phyloP scores from a whole-genome alignment of 169 alveolate species.

The Plasmodium gonderi region DNA sequence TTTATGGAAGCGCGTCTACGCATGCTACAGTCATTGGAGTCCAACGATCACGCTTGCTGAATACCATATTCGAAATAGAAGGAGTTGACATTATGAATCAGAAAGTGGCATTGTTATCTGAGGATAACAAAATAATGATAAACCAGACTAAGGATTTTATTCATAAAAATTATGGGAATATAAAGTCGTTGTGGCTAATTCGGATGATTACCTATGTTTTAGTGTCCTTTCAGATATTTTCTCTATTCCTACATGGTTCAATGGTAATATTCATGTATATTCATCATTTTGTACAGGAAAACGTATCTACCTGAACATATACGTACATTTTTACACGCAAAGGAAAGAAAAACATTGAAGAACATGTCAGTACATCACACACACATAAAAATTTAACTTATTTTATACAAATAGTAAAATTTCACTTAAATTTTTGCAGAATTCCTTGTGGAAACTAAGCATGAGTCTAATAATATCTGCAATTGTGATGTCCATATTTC shows the following conservation, averaged over 20 bases:
- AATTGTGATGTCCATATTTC: conserved; percentile 25
- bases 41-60: conserved; percentile 37
- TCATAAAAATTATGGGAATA: conserved; percentile 56
- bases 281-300: neutral
- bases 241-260: conserved; percentile 10
- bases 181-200: conserved; percentile 45
- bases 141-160: conserved; percentile 61
- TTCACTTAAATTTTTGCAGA: conserved; percentile 4
- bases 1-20: conserved; percentile 69
- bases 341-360: neutral
- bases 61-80: conserved; percentile 69
- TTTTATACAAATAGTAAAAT: neutral
- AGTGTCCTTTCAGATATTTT: conserved; percentile 27
- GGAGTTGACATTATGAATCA: conserved; percentile 34
- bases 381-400: neutral
- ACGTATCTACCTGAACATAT: neutral
- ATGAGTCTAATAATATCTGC: conserved; percentile 12
- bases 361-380: neutral
- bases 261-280: neutral
- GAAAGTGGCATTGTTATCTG: conserved; percentile 33
- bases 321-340: neutral
- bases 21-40: conserved; percentile 73
- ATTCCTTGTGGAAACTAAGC: conserved; percentile 37
- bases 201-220: conserved; percentile 39
- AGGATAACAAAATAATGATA: conserved; percentile 72